Evolutionary conservation across 2,329 filamentous ascomycete genomes (phyloP).

Genomic region (Aspergillus ochraceoroseus): DNA sequence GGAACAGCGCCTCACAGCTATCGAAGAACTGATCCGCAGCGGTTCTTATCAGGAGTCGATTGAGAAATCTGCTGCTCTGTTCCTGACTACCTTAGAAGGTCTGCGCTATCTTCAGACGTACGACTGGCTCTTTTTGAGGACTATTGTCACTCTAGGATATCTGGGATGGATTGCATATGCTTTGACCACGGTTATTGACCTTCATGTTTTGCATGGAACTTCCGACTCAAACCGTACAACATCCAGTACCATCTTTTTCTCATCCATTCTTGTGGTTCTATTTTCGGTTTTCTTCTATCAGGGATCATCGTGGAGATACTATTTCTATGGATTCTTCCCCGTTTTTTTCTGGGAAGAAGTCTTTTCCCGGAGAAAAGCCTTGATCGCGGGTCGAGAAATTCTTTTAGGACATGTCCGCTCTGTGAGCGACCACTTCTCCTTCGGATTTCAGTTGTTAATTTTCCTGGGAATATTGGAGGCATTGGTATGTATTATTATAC

Average conservation of each 20-base stretch:
- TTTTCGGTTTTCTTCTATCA: constrained; percentile 78
- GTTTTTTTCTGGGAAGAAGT: constrained; percentile 97
- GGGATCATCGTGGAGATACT: constrained; percentile 76
- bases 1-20: constrained; percentile 62
- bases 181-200: constrained; percentile 78
- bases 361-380: constrained; percentile 66
- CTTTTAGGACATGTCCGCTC: constrained; percentile 67
- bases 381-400: constrained; percentile 61
- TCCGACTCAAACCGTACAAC: constrained; percentile 60
- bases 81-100: constrained; percentile 72
- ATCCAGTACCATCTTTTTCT: constrained; percentile 61
- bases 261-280: constrained; percentile 66
- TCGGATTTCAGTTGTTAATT: constrained; percentile 59
- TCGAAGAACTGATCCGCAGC: constrained; percentile 62
- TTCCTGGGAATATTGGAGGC: constrained; percentile 75
- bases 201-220: constrained; percentile 74
- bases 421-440: constrained; percentile 52
- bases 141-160: constrained; percentile 84
- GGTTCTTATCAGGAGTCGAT: constrained; percentile 73
- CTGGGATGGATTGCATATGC: constrained; percentile 94
- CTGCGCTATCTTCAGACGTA: constrained; percentile 95
- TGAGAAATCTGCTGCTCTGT: constrained; percentile 67
- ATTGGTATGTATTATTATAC: constrained; percentile 53
- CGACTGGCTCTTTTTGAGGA: constrained; percentile 92
- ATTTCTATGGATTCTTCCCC: constrained; percentile 86